phyloP scores from a whole-genome alignment of 2,329 filamentous ascomycete genomes.

The Exophiala sp. region DNA sequence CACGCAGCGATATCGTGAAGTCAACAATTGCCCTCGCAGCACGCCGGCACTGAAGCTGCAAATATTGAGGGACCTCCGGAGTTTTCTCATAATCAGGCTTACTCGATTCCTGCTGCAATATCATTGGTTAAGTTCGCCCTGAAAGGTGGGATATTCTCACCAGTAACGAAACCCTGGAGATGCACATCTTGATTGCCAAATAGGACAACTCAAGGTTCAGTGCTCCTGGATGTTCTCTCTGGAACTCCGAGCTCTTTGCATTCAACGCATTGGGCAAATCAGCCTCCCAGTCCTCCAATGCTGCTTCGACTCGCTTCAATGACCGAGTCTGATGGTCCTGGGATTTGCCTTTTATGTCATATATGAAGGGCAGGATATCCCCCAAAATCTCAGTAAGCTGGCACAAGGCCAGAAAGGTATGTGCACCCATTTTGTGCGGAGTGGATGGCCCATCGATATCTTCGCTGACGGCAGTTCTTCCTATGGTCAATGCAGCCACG shows the following conservation, averaged over 20 bases:
- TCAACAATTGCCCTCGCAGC: not conserved
- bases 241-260: slow-evolving; percentile 31
- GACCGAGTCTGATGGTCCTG: slow-evolving; percentile 42
- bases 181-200: slow-evolving; percentile 44
- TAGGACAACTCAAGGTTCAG: slow-evolving; percentile 44
- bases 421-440: slow-evolving; percentile 28
- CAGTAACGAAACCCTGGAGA: slow-evolving; percentile 45
- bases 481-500: slow-evolving; percentile 36
- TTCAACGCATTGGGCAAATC: slow-evolving; percentile 42
- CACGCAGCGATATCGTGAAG: slow-evolving; percentile 2
- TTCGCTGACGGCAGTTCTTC: not conserved
- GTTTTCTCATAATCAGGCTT: slow-evolving; percentile 1
- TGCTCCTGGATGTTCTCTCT: slow-evolving; percentile 37
- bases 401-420: slow-evolving; percentile 48
- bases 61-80: not conserved
- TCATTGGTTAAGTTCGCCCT: not conserved
- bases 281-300: slow-evolving; percentile 43
- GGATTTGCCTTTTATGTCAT: slow-evolving; percentile 42
- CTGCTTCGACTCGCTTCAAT: slow-evolving; percentile 40
- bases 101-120: not conserved
- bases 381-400: slow-evolving; percentile 45
- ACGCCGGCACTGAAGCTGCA: slow-evolving; percentile 4
- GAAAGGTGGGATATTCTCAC: not conserved
- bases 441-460: slow-evolving; percentile 30
- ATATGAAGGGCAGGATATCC: slow-evolving; percentile 43